Evolutionary conservation across 768 basidiomycete species (phyloP).

Genomic region (Russula abietina): DNA sequence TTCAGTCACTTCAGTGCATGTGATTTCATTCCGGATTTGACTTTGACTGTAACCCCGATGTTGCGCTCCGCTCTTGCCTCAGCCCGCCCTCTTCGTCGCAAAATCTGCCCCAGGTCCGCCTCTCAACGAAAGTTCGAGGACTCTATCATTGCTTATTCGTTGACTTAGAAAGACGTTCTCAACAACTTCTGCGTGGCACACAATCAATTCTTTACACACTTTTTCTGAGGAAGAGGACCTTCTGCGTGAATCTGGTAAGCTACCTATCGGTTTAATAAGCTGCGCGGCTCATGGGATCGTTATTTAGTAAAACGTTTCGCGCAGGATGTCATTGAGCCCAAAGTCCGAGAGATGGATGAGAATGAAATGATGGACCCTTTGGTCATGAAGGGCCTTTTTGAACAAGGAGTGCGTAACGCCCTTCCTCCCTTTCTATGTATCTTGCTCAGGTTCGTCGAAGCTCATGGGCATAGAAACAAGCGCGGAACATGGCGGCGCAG

Average conservation of each 20-base stretch:
- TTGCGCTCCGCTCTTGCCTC: constrained; percentile 26
- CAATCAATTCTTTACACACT: constrained; percentile 59
- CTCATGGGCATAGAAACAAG: constrained; percentile 97
- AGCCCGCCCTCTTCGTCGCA: background rate
- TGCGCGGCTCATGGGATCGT: constrained; percentile 9
- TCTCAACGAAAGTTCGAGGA: constrained; percentile 14
- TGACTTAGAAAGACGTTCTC: constrained; percentile 25
- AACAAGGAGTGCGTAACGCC: constrained; percentile 71
- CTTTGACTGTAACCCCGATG: constrained; percentile 21
- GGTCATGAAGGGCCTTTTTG: constrained; percentile 83
- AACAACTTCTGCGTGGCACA: constrained; percentile 14
- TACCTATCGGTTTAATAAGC: background rate
- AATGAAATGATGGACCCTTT: constrained; percentile 88
- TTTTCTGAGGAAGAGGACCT: constrained; percentile 95
- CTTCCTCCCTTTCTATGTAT: background rate
- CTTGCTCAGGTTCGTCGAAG: constrained; percentile 35
- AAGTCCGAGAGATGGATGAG: constrained; percentile 97
- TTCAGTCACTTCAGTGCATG: background rate
- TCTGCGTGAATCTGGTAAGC: constrained; percentile 83
- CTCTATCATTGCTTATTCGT: constrained; percentile 14
- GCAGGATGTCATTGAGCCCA: constrained; percentile 81
- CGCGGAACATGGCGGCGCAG: constrained; percentile 77
- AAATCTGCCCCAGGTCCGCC: background rate
- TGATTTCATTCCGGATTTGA: constrained; percentile 8
- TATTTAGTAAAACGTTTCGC: constrained; percentile 78